These are phyloP conservation scores for Nannizzia gypsea DNA, from an alignment of 2,329 filamentous ascomycete species.

Conservation along the genomic window DNA sequence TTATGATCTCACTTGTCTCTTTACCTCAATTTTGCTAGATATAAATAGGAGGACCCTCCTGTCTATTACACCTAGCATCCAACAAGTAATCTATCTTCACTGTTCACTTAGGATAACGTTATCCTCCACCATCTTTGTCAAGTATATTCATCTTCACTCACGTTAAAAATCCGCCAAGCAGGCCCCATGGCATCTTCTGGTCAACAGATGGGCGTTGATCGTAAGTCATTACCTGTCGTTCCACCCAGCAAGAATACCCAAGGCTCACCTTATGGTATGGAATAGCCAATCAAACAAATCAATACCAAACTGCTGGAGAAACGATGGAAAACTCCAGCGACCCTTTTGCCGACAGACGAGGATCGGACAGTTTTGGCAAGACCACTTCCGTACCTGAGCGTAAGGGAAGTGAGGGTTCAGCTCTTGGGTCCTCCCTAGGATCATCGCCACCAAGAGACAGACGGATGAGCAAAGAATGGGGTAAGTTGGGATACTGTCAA, in stretches of 20 bases:
- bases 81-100: neutral
- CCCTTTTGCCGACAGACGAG: neutral
- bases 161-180: neutral
- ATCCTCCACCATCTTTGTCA: neutral
- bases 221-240: neutral
- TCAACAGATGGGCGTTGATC: neutral
- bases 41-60: neutral
- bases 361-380: neutral
- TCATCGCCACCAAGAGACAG: conserved; percentile 17
- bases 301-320: neutral
- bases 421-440: neutral
- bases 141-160: neutral
- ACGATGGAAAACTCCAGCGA: neutral
- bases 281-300: neutral
- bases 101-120: neutral
- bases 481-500: conserved; percentile 13
- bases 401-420: conserved; percentile 1
- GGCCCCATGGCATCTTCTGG: neutral
- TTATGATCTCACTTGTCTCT: neutral
- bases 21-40: neutral
- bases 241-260: neutral
- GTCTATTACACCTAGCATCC: neutral
- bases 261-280: neutral
- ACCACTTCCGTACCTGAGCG: neutral
- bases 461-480: conserved; percentile 28